phyloP scores from a whole-genome alignment of 306 rosid genomes.

The Dryas drummondii region DNA sequence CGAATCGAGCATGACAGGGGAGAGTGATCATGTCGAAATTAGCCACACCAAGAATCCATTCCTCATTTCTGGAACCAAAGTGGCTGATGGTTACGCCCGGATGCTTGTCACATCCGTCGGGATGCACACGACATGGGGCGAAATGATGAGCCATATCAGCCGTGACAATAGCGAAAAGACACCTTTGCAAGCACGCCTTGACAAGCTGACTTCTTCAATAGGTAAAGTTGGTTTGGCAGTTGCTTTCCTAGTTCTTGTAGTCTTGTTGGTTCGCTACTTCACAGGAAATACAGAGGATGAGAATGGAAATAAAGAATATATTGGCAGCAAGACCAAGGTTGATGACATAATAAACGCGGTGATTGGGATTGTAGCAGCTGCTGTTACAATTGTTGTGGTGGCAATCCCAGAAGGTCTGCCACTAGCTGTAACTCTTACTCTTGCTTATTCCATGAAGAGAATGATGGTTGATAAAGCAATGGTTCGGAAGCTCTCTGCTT shows the following conservation, averaged over 20 bases:
- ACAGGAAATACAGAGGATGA: constrained; percentile 44
- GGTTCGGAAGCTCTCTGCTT: too few species aligned
- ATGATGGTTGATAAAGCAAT: too few species aligned
- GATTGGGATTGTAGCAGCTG: too few species aligned
- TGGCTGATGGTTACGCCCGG: constrained; percentile 41
- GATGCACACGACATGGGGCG: constrained; percentile 47
- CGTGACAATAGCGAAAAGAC: constrained; percentile 29
- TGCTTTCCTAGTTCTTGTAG: constrained; percentile 44
- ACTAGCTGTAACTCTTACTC: too few species aligned
- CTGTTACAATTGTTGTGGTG: too few species aligned
- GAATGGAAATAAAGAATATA: too few species aligned
- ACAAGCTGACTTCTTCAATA: constrained; percentile 42
- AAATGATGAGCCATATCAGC: constrained; percentile 48
- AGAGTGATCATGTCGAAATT: constrained; percentile 40
- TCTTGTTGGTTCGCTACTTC: constrained; percentile 41
- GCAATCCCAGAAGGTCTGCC: too few species aligned
- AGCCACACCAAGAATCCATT: constrained; percentile 30
- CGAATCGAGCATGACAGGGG: constrained; percentile 59
- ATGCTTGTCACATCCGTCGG: constrained; percentile 56
- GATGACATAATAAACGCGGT: too few species aligned
- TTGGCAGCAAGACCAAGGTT: too few species aligned
- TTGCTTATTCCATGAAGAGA: too few species aligned
- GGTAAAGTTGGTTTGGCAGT: constrained; percentile 45
- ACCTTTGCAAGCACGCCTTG: constrained; percentile 39
- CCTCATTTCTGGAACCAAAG: constrained; percentile 43